Conservation (phyloP, 495 filamentous ascomycete genomes). For the Aspergillus steynii region DNA sequence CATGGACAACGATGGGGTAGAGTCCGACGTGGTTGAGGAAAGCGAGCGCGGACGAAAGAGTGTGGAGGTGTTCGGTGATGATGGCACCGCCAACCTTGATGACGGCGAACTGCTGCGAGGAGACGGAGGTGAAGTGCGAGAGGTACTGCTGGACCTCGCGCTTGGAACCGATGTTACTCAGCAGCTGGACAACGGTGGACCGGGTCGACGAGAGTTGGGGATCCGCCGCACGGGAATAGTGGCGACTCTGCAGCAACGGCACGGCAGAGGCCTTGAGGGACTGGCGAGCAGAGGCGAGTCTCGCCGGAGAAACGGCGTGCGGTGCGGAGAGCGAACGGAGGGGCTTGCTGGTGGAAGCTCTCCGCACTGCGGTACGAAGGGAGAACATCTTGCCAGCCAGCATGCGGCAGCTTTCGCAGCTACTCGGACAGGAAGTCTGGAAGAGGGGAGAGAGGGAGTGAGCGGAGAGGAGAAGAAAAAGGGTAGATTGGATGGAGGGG, state of each 20-base stretch:
- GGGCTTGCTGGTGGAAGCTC: slow-evolving; percentile 46
- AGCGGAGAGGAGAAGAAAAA: slow-evolving; percentile 9
- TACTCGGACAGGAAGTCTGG: slow-evolving; percentile 22
- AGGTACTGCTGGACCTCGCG: slow-evolving; percentile 98
- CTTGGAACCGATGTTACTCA: slow-evolving; percentile 96
- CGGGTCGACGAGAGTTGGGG: slow-evolving; percentile 63
- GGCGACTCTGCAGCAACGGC: slow-evolving; percentile 37
- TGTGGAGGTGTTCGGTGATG: slow-evolving; percentile 90
- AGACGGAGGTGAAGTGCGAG: slow-evolving; percentile 95
- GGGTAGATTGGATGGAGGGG: background rate
- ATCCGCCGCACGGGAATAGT: slow-evolving; percentile 49
- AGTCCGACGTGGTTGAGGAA: slow-evolving; percentile 96
- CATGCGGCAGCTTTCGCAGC: slow-evolving; percentile 52
- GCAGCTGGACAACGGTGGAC: slow-evolving; percentile 86
- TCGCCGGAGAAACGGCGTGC: slow-evolving; percentile 34
- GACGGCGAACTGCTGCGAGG: slow-evolving; percentile 96
- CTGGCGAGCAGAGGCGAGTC: slow-evolving; percentile 27
- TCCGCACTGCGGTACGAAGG: slow-evolving; percentile 53
- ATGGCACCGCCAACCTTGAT: slow-evolving; percentile 99
- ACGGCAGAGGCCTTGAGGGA: slow-evolving; percentile 29
- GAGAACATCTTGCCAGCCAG: slow-evolving; percentile 49
- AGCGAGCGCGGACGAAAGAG: slow-evolving; percentile 81
- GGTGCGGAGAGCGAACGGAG: slow-evolving; percentile 51
- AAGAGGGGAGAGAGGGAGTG: slow-evolving; percentile 20
- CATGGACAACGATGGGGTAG: slow-evolving; percentile 95